Conservation (phyloP, 139 green algal genomes). For the Bryopsis sp. region DNA sequence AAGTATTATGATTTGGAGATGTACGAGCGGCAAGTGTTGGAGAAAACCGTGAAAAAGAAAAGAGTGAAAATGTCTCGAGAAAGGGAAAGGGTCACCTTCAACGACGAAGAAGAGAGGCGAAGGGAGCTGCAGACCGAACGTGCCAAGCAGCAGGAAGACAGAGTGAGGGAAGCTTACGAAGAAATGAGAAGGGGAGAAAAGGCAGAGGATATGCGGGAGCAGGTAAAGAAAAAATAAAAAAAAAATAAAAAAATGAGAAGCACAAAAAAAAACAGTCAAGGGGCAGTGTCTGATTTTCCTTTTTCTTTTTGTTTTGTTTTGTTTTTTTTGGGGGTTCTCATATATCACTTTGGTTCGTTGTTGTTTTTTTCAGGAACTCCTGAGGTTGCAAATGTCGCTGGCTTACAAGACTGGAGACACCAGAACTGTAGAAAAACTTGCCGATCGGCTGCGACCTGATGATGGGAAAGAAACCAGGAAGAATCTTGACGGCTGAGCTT, state of each 20-base stretch:
- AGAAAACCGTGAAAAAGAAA: conserved; percentile 38
- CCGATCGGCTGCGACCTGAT: conserved; percentile 45
- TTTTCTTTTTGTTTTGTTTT: no score
- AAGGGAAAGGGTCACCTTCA: conserved; percentile 24
- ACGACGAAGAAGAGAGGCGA: conserved; percentile 61
- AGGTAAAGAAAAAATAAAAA: no score
- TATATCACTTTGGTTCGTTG: no score
- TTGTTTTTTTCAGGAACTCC: conserved; percentile 46
- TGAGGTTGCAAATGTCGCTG: conserved; percentile 68
- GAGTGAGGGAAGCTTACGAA: conserved; percentile 53
- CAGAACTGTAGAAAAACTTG: conserved; percentile 39
- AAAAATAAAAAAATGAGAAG: no score
- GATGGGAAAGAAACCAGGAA: conserved; percentile 33
- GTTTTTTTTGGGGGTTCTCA: no score
- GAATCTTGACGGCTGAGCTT: no score
- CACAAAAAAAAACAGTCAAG: no score
- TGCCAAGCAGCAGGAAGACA: conserved; percentile 34
- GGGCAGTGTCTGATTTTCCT: no score
- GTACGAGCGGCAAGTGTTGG: conserved; percentile 43
- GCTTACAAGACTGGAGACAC: conserved; percentile 75
- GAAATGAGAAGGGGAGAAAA: conserved; percentile 49
- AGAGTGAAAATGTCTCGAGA: neutral
- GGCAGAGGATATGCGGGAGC: conserved; percentile 54
- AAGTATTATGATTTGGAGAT: conserved; percentile 74
- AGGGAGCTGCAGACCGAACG: conserved; percentile 41